Evolutionary conservation across 2,329 filamentous ascomycete genomes (phyloP).

Genomic region (Phaeosphaeriaceae sp.): DNA sequence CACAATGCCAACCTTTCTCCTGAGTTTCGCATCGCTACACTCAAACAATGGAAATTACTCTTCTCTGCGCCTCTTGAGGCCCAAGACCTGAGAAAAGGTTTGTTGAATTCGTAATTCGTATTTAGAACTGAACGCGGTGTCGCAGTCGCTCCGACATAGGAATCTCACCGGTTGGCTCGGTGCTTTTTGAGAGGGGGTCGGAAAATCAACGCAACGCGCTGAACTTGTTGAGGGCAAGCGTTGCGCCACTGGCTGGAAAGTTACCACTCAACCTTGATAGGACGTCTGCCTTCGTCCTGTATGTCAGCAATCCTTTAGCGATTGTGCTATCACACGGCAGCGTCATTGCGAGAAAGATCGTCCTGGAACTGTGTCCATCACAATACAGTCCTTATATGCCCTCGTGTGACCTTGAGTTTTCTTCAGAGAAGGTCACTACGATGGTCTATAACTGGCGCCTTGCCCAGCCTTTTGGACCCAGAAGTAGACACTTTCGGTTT

Average conservation of each 20-base stretch:
- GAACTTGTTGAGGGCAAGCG: neutral
- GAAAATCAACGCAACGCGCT: neutral
- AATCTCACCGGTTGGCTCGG: neutral
- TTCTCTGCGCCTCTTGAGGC: neutral
- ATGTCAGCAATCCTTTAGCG: neutral
- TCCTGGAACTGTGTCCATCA: neutral
- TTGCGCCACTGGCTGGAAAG: neutral
- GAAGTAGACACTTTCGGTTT: neutral
- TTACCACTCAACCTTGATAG: neutral
- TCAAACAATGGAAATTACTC: neutral
- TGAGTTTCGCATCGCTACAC: neutral
- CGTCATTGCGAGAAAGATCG: neutral
- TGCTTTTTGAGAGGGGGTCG: neutral
- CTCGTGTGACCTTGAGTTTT: neutral
- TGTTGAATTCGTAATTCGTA: neutral
- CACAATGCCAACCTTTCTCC: neutral
- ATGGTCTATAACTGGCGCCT: neutral
- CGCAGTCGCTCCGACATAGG: neutral
- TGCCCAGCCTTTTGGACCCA: neutral
- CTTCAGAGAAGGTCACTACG: neutral
- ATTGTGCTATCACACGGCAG: neutral
- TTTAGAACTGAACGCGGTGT: neutral
- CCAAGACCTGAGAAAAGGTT: neutral
- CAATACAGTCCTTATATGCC: neutral
- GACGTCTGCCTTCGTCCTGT: neutral